Base-by-base conservation (phyloP, 768 basidiomycete species). In the Podaxis sp. region DNA sequence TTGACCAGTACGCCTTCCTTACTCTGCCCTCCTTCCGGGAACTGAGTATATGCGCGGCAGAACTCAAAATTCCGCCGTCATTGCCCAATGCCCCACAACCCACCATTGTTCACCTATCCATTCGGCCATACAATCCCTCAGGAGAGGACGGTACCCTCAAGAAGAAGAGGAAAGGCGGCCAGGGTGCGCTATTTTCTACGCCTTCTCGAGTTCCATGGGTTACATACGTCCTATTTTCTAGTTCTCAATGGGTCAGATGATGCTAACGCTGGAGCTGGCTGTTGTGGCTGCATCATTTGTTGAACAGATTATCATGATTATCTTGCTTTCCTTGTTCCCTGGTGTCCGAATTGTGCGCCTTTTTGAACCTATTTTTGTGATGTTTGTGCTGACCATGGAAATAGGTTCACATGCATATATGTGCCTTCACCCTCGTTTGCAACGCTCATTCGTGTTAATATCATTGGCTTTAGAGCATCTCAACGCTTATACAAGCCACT, bases 21-120 rank as follows among this genome's bases (percentile, higher is more conserved):
- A 36, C 41, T 54, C 51, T 55, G 54, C 56, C 24, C 24, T 37
- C 55, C 50, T 40, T 59, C 43, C 41, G 2, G 29, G 19, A n/a
- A 37, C 25, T 59, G 19, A 40, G 19, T 49, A 47, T 51, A 24
- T 60, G 54, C 59, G 49, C 56, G 47, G 33, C 57, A 53, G 80
- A 76, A 64, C 73, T 80, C 27, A 79, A 76, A 63, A 78, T 72
- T 55, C 74, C 72, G 8, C 66, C 69, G 55, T 69, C 69, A 62
- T 55, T 57, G 27, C 69, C 63, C 59, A 65, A 38, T 57, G 61
- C 46, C 37, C 68, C 61, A 17, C 65, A 50, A 69, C 79, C 86
- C 1, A 91, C 89, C 0, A 90, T 93, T 40, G 85, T 92, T 36
- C 90, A 93, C 69, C 78, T 93, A 40, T 89, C 89, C 33, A 82